These are phyloP conservation scores for Serendipita sp. DNA, from an alignment of 768 basidiomycete genomes.

Conservation along the genomic window DNA sequence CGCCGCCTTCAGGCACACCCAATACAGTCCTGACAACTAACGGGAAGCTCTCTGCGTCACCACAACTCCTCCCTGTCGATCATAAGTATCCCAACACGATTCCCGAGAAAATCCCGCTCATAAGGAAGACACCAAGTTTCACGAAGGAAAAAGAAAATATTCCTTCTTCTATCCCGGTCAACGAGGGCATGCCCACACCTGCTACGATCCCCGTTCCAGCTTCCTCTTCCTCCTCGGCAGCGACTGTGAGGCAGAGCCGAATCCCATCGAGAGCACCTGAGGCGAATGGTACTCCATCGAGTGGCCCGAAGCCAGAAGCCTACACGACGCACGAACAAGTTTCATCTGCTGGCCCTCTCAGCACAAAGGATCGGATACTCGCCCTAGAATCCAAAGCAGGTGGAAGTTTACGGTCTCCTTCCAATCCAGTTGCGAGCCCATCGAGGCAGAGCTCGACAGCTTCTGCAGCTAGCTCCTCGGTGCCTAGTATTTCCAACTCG, in stretches of 20 bases:
- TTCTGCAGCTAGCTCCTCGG: not conserved
- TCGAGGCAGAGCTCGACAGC: not conserved
- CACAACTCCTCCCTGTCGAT: not conserved
- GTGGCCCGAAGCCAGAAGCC: not conserved
- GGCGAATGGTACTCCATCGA: not conserved
- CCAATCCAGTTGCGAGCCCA: not conserved
- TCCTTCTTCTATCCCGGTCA: not conserved
- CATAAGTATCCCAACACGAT: not conserved
- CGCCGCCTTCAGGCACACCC: not conserved
- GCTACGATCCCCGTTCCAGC: not conserved
- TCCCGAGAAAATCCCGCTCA: not conserved
- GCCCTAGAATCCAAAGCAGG: not conserved
- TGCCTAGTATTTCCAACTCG: not conserved
- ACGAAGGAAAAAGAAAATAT: not conserved
- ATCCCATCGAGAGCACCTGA: not conserved
- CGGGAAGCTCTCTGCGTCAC: not conserved
- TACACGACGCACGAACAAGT: not conserved
- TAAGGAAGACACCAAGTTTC: not conserved
- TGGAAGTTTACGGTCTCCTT: not conserved
- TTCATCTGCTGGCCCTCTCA: not conserved
- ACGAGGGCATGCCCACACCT: not conserved
- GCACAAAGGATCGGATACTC: not conserved
- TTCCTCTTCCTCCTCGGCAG: not conserved
- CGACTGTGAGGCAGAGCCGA: not conserved
- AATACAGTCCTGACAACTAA: not conserved